Conservation (phyloP, 2,329 filamentous ascomycete genomes). For the Fusarium azukiicola region DNA sequence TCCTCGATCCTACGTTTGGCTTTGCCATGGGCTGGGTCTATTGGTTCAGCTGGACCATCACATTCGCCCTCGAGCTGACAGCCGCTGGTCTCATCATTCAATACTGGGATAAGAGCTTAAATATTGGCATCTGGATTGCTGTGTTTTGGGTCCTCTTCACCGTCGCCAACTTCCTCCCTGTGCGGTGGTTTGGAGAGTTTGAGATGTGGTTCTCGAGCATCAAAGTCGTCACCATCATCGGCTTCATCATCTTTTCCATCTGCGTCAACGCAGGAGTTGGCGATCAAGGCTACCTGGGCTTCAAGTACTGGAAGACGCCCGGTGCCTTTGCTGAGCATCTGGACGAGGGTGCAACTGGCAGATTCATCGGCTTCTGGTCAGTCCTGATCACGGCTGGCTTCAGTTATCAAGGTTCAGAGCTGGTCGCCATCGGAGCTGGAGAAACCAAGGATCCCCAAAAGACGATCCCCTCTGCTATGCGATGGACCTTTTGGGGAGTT, state of each 20-base stretch:
- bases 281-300: slow-evolving; percentile 78
- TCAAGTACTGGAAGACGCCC: slow-evolving; percentile 79
- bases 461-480: slow-evolving; percentile 88
- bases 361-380: slow-evolving; percentile 82
- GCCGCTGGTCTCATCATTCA: slow-evolving; percentile 88
- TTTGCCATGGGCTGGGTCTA: slow-evolving; percentile 59
- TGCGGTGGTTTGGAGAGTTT: slow-evolving; percentile 83
- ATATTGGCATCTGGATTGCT: slow-evolving; percentile 89
- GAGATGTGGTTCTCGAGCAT: slow-evolving; percentile 81
- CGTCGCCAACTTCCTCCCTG: slow-evolving; percentile 76
- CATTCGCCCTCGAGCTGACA: slow-evolving; percentile 90
- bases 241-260: slow-evolving; percentile 81
- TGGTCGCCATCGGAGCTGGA: slow-evolving; percentile 88
- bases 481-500: slow-evolving; percentile 86
- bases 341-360: slow-evolving; percentile 60
- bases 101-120: slow-evolving; percentile 85
- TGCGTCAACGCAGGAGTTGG: slow-evolving; percentile 83
- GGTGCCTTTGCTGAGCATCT: slow-evolving; percentile 59
- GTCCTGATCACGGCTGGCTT: slow-evolving; percentile 88
- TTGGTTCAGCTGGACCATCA: slow-evolving; percentile 90
- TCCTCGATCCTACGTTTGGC: slow-evolving; percentile 88
- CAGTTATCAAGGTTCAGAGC: slow-evolving; percentile 85
- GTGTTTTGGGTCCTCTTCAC: slow-evolving; percentile 82
- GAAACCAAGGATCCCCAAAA: slow-evolving; percentile 88
- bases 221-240: slow-evolving; percentile 83